Evolutionary conservation across 2,329 filamentous ascomycete genomes (phyloP).

Genomic region (Neonectria coccinea): DNA sequence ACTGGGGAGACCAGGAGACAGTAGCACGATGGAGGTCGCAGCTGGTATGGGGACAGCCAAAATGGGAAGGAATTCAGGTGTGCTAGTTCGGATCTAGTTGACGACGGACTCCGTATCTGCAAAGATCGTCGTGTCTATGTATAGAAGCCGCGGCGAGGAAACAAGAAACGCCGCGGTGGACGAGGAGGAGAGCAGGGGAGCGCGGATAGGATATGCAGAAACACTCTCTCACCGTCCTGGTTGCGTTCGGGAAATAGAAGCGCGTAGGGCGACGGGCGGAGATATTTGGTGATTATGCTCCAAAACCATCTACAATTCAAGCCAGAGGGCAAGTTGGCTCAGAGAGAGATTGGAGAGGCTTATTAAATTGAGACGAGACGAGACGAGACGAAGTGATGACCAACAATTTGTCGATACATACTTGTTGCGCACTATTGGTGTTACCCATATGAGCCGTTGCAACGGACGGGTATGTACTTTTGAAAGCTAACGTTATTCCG

Average conservation of each 20-base stretch:
- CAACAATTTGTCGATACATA: background rate
- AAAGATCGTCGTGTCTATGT: constrained; percentile 37
- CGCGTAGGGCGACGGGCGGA: constrained; percentile 24
- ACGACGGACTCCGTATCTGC: constrained; percentile 11
- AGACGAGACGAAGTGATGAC: constrained; percentile 7
- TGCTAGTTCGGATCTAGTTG: constrained; percentile 12
- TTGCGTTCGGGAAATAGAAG: constrained; percentile 18
- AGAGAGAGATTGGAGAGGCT: constrained; percentile 18
- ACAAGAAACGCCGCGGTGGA: constrained; percentile 20
- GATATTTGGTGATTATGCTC: constrained; percentile 6
- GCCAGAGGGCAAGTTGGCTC: constrained; percentile 10
- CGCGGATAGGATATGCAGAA: constrained; percentile 15
- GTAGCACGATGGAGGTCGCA: constrained; percentile 11
- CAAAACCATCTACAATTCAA: background rate
- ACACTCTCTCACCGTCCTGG: constrained; percentile 19
- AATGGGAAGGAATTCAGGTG: constrained; percentile 17
- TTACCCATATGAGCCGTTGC: constrained; percentile 2
- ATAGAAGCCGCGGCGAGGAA: constrained; percentile 33
- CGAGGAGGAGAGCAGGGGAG: constrained; percentile 7
- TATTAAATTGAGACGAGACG: constrained; percentile 7
- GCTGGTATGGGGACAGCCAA: constrained; percentile 8
- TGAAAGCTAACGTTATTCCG: too few species aligned
- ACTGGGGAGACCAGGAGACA: constrained; percentile 4
- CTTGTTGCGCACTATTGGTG: constrained; percentile 2
- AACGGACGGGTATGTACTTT: background rate